Conservation (phyloP, 495 filamentous ascomycete species). For the Oidiodendron maius region DNA sequence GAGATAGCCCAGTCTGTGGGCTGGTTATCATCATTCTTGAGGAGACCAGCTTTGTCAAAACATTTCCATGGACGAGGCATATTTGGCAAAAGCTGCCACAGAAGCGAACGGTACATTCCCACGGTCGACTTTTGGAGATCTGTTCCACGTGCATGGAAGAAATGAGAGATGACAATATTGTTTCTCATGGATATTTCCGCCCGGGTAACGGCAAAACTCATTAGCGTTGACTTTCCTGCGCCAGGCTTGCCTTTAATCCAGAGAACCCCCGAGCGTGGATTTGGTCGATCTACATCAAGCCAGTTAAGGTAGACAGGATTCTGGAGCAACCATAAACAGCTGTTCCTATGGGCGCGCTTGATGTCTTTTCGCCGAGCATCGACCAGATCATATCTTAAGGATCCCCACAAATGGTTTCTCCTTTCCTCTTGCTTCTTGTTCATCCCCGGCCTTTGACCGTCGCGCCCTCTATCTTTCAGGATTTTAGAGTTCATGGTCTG, state of each 20-base stretch:
- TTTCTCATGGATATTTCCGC: not conserved
- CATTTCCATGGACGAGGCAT: conserved; percentile 8
- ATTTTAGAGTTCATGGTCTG: not conserved
- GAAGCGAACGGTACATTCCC: conserved; percentile 30
- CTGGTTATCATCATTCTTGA: conserved; percentile 1
- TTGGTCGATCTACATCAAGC: conserved; percentile 27
- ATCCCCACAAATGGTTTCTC: conserved; percentile 18
- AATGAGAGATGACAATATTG: conserved; percentile 25
- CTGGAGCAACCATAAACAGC: conserved; percentile 43
- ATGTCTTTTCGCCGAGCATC: conserved; percentile 32
- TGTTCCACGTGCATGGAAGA: conserved; percentile 29
- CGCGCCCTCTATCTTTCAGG: no score
- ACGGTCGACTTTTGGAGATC: conserved; percentile 24
- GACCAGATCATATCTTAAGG: conserved; percentile 29
- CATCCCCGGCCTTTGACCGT: not conserved
- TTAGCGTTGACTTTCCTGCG: conserved; percentile 46
- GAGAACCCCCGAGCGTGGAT: conserved; percentile 39
- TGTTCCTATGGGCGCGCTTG: conserved; percentile 30
- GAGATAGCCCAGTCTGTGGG: not conserved
- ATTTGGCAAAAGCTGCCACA: conserved; percentile 25
- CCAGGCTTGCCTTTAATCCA: conserved; percentile 55
- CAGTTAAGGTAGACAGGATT: conserved; percentile 34
- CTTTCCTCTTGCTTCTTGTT: conserved; percentile 16
- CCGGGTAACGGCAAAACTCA: conserved; percentile 26
- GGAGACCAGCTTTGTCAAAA: conserved; percentile 5